These are phyloP conservation scores for Nakazawaea ambrosiae DNA, from an alignment of 805 yeast species.

Conservation along the genomic window DNA sequence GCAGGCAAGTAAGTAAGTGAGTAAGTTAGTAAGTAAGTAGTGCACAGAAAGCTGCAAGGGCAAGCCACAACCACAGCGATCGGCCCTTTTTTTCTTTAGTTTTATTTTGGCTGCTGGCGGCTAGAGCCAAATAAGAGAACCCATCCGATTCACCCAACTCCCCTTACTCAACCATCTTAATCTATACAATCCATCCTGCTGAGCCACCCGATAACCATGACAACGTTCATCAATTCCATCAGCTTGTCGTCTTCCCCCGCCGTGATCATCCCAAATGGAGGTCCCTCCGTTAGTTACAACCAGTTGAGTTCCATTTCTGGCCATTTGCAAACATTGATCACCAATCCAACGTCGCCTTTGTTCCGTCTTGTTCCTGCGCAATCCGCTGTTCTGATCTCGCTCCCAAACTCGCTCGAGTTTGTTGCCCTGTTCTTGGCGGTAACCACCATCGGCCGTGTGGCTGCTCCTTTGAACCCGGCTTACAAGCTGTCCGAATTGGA, in stretches of 20 bases:
- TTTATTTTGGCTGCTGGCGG: too few species aligned
- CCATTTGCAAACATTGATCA: constrained; percentile 42
- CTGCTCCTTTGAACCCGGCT: constrained; percentile 64
- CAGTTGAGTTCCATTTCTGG: constrained; percentile 37
- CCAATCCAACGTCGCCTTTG: constrained; percentile 33
- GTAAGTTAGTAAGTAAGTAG: too few species aligned
- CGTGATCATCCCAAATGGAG: constrained; percentile 36
- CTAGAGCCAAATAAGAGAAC: too few species aligned
- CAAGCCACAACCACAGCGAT: too few species aligned
- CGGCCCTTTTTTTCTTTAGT: too few species aligned
- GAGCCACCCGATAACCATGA: too few species aligned
- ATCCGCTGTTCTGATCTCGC: constrained; percentile 48
- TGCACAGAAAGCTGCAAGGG: too few species aligned
- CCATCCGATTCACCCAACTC: too few species aligned
- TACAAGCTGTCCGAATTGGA: constrained; percentile 57
- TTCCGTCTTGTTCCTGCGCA: constrained; percentile 26
- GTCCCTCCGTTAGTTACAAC: constrained; percentile 36
- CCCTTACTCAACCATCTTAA: too few species aligned
- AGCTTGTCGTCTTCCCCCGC: constrained; percentile 32
- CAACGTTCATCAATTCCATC: constrained; percentile 32
- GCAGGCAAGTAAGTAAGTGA: too few species aligned
- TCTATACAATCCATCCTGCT: too few species aligned
- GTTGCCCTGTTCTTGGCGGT: constrained; percentile 48
- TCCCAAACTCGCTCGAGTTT: constrained; percentile 57
- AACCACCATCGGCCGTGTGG: constrained; percentile 49